A percentile compares a stretch with the other conserved stretches of the same genome.
Evolutionary conservation across 1,284 basidiomycete species (phyloP).

Genomic region (Fomitopsis schrenkii): DNA sequence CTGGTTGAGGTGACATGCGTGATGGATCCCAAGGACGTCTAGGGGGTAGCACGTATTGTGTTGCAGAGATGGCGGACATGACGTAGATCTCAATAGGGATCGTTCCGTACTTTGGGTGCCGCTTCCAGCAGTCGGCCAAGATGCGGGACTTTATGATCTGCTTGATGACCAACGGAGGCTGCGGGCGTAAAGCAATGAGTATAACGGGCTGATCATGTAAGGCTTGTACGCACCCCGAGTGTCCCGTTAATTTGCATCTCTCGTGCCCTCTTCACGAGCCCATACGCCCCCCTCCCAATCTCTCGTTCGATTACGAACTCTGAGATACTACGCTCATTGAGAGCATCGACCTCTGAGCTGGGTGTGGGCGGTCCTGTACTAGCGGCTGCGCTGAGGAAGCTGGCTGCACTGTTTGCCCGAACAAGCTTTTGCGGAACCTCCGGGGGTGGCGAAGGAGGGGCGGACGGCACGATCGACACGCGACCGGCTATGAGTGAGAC

Average conservation of each 20-base stretch:
- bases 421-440: constrained; percentile 55
- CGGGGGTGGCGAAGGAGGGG: constrained; percentile 58
- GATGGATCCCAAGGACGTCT: constrained; percentile 79
- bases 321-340: constrained; percentile 64
- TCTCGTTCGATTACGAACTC: constrained; percentile 83
- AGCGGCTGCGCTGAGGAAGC: constrained; percentile 51
- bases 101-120: constrained; percentile 90
- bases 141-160: constrained; percentile 99
- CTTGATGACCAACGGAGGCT: constrained; percentile 87
- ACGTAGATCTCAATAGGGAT: constrained; percentile 99
- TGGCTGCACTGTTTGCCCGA: constrained; percentile 57
- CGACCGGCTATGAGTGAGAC: constrained; percentile 79
- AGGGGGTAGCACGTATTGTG: constrained; percentile 66
- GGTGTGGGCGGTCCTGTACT: constrained; percentile 66
- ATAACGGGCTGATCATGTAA: constrained; percentile 4
- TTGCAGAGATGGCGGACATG: constrained; percentile 85
- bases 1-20: constrained; percentile 32
- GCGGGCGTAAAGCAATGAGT: not conserved
- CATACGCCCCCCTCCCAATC: constrained; percentile 95
- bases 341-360: constrained; percentile 40
- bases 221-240: constrained; percentile 62
- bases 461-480: constrained; percentile 67
- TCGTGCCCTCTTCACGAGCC: constrained; percentile 87
- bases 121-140: constrained; percentile 98
- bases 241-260: constrained; percentile 76